Evolutionary conservation across 2,329 filamentous ascomycete species (phyloP).

Genomic region (Venturia pyrina): DNA sequence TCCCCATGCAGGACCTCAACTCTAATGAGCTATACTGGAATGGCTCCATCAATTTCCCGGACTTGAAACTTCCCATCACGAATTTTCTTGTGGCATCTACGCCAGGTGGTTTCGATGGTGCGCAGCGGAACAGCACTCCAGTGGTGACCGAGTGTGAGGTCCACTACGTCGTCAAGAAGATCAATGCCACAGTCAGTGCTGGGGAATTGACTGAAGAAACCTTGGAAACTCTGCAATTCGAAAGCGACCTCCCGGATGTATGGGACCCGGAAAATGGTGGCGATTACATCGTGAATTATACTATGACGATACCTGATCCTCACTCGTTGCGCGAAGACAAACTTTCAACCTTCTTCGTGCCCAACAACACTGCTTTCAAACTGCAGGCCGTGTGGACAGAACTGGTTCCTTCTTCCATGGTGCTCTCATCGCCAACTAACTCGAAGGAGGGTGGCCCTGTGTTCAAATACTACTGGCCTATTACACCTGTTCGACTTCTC

Average conservation of each 20-base stretch:
- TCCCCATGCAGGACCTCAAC: background rate
- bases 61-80: background rate
- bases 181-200: background rate
- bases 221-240: background rate
- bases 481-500: background rate
- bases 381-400: background rate
- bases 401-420: background rate
- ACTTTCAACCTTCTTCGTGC: background rate
- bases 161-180: slow-evolving; percentile 10
- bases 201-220: background rate
- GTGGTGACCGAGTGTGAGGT: slow-evolving; percentile 11
- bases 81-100: slow-evolving; percentile 10
- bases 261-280: background rate
- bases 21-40: slow-evolving; percentile 2
- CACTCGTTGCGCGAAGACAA: background rate
- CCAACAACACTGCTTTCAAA: background rate
- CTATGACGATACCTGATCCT: background rate
- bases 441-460: background rate
- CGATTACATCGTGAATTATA: background rate
- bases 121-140: slow-evolving; percentile 1
- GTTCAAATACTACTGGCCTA: background rate
- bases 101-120: background rate
- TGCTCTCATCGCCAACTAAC: background rate
- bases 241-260: background rate
- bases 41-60: slow-evolving; percentile 10